Evolutionary conservation across 2,329 filamentous ascomycete species (phyloP), one percentile per base, ranked within the genome.

Genomic region (Sclerotiophoma versabilis): DNA sequence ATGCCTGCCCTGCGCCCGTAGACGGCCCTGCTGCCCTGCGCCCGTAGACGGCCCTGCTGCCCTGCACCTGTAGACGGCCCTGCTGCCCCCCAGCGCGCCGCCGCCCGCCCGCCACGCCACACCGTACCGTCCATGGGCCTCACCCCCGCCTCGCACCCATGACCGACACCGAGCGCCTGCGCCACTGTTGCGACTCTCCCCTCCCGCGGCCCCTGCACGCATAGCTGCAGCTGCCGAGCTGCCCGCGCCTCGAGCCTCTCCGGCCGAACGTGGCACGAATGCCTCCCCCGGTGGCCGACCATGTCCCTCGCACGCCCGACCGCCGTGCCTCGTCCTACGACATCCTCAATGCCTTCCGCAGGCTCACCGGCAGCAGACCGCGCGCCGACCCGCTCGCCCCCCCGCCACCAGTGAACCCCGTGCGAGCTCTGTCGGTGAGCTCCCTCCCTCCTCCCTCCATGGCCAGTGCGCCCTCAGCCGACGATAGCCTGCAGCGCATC

Each of bases 301-400:
- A 75, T 72, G 71, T 58, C 56, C 68, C 72, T 25, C 71, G 65
- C 59, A 74, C 73, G 48, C 74, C 74, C 55, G 71, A 76, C 54
- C 62, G 73, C 52, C 71, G 71, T 53, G 66, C 73, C 60, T 76
- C 75, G 48, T 72, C 73, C 55, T 69, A 72, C 39, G 61, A 69
- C 44, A 66, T 76, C 50, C 70, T 76, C 56, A 69, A 66, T 36
- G 72, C 73, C 60, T 76, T 76, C 58, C 66, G 71, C 50, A 65
- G 64, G 30, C 65, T 76, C 36, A 75, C 75, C 1, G 62, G 69
- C 49, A 65, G 64, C 32, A 73, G 73, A 33, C 62, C 70, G n/a
- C 73, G 71, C 58, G 72, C 65, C 64, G 65, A 70, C 4, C 65
- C 72, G 23, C 69, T 71, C 1, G 57, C 68, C 45, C 68, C 72